Base-by-base conservation (phyloP, 1,284 basidiomycete genomes). In the Rhizoctonia solani region DNA sequence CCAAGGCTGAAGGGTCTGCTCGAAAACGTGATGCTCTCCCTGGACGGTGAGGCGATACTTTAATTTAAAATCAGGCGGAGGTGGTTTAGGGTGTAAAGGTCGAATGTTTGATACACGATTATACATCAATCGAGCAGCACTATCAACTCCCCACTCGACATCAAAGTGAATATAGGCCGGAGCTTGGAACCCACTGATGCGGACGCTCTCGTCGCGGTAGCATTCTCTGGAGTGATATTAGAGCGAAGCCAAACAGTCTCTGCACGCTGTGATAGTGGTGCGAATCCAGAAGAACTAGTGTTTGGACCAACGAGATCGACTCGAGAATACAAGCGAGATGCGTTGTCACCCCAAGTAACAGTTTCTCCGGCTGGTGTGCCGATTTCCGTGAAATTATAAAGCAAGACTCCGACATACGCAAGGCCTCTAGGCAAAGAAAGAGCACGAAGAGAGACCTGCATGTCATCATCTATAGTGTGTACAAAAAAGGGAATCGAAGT, bases 271-370 rank as follows among this genome's bases (percentile, higher is more conserved):
- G 34, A 41, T 63, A 9, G 2, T 5, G 32, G 6, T 27, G 59
- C 32, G 37, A 39, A 63, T 23, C 59, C 59, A 39, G 30, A 23
- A 25, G 21, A 21, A 1, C 46, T 46, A n/a, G 58, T 47, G 37
- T 63, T 53, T 23, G 59, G 59, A 16, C 59, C 59, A 29, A 34
- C 46, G 13, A 63, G 47, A 41, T 63, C 59, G 39, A 63, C 21
- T 14, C 59, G 59, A 41, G 49, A 29, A 13, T 37, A 42, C 21
- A 50, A 23, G 16, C 49, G 44, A 32, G 59, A 46, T 4, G 19
- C 25, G 9, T 34, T 30, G 32, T 46, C 32, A 21, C 32, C 47
- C 59, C 59, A 63, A 16, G 59, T 25, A 29, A 21, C 21, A 6
- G 37, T 23, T 27, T 25, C n/a, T 19, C 27, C 25, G 19, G 46